Evolutionary conservation across 179 eudicot species (phyloP).

Genomic region (Camellia oleifera): DNA sequence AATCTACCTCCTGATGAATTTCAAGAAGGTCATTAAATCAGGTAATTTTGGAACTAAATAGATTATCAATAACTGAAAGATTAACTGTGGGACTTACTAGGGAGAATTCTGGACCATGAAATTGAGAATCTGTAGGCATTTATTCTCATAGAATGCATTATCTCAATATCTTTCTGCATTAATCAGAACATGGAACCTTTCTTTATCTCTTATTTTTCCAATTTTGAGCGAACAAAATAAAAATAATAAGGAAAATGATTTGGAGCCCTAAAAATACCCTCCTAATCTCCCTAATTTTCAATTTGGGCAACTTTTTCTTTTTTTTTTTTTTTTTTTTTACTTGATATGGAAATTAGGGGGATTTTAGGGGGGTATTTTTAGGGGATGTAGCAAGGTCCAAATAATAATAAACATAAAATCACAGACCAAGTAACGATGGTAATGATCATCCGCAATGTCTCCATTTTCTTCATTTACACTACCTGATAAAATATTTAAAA

Average conservation of each 20-base stretch:
- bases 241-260: too few species aligned
- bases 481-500: constrained; percentile 29
- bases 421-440: constrained; percentile 70
- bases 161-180: constrained; percentile 74
- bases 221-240: neutral
- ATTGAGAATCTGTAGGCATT: constrained; percentile 82
- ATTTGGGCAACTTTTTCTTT: too few species aligned
- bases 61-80: neutral
- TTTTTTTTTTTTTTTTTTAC: too few species aligned
- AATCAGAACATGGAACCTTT: neutral
- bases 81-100: constrained; percentile 37
- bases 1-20: constrained; percentile 47
- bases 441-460: constrained; percentile 77
- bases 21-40: constrained; percentile 7
- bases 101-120: constrained; percentile 83
- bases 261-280: too few species aligned
- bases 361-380: too few species aligned
- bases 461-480: constrained; percentile 46
- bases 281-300: too few species aligned
- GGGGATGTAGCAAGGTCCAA: too few species aligned
- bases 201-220: neutral
- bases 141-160: constrained; percentile 62
- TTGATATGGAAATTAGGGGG: too few species aligned
- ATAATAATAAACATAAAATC: neutral
- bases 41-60: neutral